Base-by-base conservation (phyloP, 768 basidiomycete genomes). In the Psilocybe azurescens region DNA sequence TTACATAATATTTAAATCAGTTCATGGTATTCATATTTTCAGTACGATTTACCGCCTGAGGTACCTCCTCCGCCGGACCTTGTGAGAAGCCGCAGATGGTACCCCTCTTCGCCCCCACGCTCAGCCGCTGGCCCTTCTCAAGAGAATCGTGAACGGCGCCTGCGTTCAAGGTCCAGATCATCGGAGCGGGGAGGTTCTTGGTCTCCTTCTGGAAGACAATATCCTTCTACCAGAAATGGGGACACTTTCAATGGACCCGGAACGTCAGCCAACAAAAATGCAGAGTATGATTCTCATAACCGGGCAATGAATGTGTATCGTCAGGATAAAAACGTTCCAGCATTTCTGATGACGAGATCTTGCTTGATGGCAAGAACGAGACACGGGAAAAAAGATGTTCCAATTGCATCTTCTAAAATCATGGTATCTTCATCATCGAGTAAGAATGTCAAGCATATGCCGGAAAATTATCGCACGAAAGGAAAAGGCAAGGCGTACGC, bases 41-140 rank as follows among this genome's bases (percentile, higher is more conserved):
- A 92, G 89, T 92, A 92, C 68, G 89, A 91, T 67, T 68, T 69
- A 1, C 82, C 87, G 8, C 64, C 74, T 24, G 77, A 79, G 56
- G 58, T 81, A 18, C 73, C 79, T 6, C 81, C 81, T 13, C 77
- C 76, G 32, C 73, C 73, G 38, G 74, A 74, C 32, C 67, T 65
- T 53, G 73, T 63, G 20, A 70, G 63, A 52, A 68, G 68, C 47
- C 71, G 69, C n/a, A 70, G 76, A 66, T 74, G 75, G 71, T 67
- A 68, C 50, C 59, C 66, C 24, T 32, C 46, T 32, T 74, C 75
- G 24, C 69, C 65, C 60, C 72, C 78, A 6, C 70, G 60, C 44
- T 59, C 68, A 49, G 65, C 57, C 55, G 55, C 16, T 51, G 56
- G 47, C 32, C 41, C 56, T 13, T 65, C 57, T 46, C 60, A 48